phyloP scores from a whole-genome alignment of 1,139 yeast species.

The Yamadazyma triangularis region DNA sequence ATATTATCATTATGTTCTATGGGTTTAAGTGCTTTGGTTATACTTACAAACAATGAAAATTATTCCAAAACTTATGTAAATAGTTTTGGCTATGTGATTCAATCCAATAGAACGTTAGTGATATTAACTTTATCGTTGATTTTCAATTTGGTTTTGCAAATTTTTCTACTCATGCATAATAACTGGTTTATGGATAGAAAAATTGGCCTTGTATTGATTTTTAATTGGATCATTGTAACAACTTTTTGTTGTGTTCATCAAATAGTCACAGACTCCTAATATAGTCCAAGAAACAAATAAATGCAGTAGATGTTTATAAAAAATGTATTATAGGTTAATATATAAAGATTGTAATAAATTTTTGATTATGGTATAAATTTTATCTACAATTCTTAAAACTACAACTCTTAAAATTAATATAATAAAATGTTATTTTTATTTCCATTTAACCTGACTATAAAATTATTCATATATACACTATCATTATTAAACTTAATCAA shows the following conservation, averaged over 20 bases:
- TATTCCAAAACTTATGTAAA: slow-evolving; percentile 7
- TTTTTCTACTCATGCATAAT: slow-evolving; percentile 55
- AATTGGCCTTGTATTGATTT: slow-evolving; percentile 52
- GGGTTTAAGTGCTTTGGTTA: slow-evolving; percentile 58
- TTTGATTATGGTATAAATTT: no score
- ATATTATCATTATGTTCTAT: slow-evolving; percentile 45
- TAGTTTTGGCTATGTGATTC: slow-evolving; percentile 22
- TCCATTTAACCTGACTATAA: no score
- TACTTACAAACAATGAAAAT: slow-evolving; percentile 24
- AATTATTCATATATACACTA: no score
- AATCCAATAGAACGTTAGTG: slow-evolving; percentile 37
- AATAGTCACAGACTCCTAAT: neutral
- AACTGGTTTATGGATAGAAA: slow-evolving; percentile 60
- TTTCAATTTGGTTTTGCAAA: slow-evolving; percentile 47
- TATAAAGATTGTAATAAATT: no score
- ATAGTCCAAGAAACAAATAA: no score
- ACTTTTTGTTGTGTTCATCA: slow-evolving; percentile 20
- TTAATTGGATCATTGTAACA: slow-evolving; percentile 54
- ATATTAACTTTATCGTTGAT: slow-evolving; percentile 52
- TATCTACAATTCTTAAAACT: no score
- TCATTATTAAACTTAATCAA: slow-evolving; percentile 37
- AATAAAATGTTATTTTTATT: no score
- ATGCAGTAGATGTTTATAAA: no score
- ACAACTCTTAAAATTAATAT: no score
- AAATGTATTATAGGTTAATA: no score